Base-by-base conservation (phyloP, 331 rosid genomes). In the Quercus tomentella region DNA sequence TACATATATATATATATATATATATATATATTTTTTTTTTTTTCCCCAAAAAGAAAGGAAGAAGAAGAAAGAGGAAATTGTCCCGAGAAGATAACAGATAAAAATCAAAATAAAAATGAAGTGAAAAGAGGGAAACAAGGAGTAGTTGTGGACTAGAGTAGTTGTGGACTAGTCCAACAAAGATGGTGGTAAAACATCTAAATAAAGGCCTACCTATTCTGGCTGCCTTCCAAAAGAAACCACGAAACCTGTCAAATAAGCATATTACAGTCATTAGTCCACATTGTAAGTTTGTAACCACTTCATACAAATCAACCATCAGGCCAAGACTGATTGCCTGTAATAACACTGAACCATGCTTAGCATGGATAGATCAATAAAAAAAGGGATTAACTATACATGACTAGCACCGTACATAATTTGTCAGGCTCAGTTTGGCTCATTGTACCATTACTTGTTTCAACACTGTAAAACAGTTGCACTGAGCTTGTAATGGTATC, bases 181-280 rank as follows among this genome's bases (percentile, higher is more conserved):
- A 79, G 9, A 43, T 21, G 16, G 31, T 31, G 68, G 61, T 62
- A 67, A 66, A 79, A 55, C 43, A 75, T 76, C 23, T 56, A 52
- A 74, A 43, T 8, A 31, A 74, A 73, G 73, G 57, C 70, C 56
- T 76, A 90, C 94, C 91, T 80, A 88, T 85, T 80, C 94, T 84
- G 49, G 92, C 94, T 2, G 94, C 92, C 82, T 90, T 90, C 94
- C 94, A 90, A 75, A 90, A 90, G 87, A 90, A 90, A 80, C 91
- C 92, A 14, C 89, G 87, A 70, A 90, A 90, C 79, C 94, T 90
- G 92, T 76, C 30, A 61, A 21, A 20, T 74, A 80, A 69, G 78
- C 81, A 83, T 12, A 21, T 3, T n/a, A 22, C 67, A 28, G 41
- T 54, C 73, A 79, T 82, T 73, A 55, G 62, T 23, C 21, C 22